phyloP scores from a whole-genome alignment of 2,329 filamentous ascomycete species.

The Anthostomella pinea region DNA sequence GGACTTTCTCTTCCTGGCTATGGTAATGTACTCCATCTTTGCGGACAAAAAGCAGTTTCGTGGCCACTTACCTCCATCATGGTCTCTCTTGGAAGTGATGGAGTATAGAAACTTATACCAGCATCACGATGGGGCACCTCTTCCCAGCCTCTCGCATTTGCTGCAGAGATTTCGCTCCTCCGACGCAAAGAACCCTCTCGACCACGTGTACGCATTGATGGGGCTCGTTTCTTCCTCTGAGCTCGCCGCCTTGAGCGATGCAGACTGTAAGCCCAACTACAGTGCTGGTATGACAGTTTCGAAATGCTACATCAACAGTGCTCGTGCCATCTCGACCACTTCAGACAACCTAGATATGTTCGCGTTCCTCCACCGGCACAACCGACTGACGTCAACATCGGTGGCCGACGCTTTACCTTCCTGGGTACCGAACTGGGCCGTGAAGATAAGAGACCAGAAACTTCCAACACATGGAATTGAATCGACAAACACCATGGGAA shows the following conservation, averaged over 20 bases:
- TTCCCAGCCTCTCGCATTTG: not conserved
- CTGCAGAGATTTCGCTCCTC: conserved; percentile 2
- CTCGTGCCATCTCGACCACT: not conserved
- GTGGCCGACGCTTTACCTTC: not conserved
- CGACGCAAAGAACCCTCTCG: conserved; percentile 1
- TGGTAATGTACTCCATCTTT: conserved; percentile 1
- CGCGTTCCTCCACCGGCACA: not conserved
- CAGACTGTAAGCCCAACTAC: not conserved
- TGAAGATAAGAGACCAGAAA: not conserved
- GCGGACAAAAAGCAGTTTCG: not conserved
- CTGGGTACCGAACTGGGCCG: not conserved
- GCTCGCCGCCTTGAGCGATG: not conserved
- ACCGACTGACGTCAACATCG: too few relatives aligned
- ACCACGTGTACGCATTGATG: conserved; percentile 3
- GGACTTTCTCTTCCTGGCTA: conserved; percentile 2
- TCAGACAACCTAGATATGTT: not conserved
- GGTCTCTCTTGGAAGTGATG: not conserved
- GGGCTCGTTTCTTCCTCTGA: conserved; percentile 2
- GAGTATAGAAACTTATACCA: not conserved
- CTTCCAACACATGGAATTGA: not conserved
- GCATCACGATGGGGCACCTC: not conserved
- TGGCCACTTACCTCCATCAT: not conserved
- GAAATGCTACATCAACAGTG: not conserved
- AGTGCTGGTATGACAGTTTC: not conserved
- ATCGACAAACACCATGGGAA: too few relatives aligned